Base-by-base conservation (phyloP, 257 asterid genomes). In the Avicennia marina region DNA sequence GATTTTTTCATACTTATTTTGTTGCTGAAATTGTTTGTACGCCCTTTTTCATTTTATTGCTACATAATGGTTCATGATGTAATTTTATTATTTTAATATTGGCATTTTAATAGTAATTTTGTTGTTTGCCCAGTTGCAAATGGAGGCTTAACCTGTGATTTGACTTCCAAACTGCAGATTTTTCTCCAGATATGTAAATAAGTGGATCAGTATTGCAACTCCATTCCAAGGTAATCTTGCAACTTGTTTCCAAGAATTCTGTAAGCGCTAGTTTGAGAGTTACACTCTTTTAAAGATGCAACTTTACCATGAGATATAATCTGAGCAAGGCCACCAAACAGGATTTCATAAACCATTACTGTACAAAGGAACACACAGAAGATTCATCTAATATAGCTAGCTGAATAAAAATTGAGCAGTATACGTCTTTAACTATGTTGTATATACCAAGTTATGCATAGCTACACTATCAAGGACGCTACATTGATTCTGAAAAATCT, bases 131-230 rank as follows among this genome's bases (percentile, higher is more conserved):
- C 17, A 16, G 7, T 27, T 59, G 47, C 61, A 26, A 48, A 24
- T 45, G 32, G 51, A 78, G 48, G 57, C 58, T 12, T 74, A 55
- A 61, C 34, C 32, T 29, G 13, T 53, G 62, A 57, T 34, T 51
- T 57, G 13, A 72, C 31, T 39, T 56, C 70, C 27, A 15, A 61
- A 53, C 53, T 72, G 72, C 78, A 88, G 95, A 78, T 81, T 56
- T n/a, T 88, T 88, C 64, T 50, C 89, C 64, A 81, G 66, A 82
- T 83, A 78, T 56, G 94, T 88, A 19, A 78, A 73, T 67, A 88
- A 88, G 77, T 88, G 95, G 95, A 88, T 88, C 71, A 50, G 81
- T 33, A 82, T 88, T 72, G 94, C 86, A 63, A 66, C 90, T 43
- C 96, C 96, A 6, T 88, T 88, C 67, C 96, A 88, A 85, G 96